Evolutionary conservation across 148 eudicot genomes (phyloP), one percentile per base, ranked within the genome.

Genomic region (Diospyros kaki): DNA sequence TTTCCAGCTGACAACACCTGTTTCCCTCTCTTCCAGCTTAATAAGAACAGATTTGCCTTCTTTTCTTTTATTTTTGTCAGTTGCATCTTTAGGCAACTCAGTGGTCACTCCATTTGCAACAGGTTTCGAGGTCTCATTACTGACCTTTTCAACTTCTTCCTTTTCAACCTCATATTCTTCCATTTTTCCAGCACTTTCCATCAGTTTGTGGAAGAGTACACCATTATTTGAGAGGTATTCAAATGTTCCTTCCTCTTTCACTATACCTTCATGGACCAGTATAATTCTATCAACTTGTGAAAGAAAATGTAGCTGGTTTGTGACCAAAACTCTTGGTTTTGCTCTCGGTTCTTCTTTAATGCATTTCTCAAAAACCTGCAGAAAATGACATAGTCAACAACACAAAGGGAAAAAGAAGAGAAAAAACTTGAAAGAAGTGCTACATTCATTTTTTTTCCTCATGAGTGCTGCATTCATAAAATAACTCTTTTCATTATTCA

Each of bases 111-210:
- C 95, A 83, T 88, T 90, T 61, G 84, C 84, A 58, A 83, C 73
- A 72, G 90, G 73, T 78, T 80, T 83, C 73, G 88, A 74, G 53
- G 73, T 72, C 58, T 73, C 84, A 54, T 71, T 40, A 15, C 84
- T 90, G 56, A 41, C 68, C 56, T 64, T 73, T 66, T 76, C 87
- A 68, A 67, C 84, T 41, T 84, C 84, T 72, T 79, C 83, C 63
- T 77, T 81, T 75, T 89, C 98, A 75, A 91, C 98, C 14, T 77
- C 83, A 73, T 89, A 90, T 74, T 94, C 98, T 87, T 94, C 98
- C 95, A 94, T 83, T 81, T 94, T 94, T 3, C 98, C 98, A 7
- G 97, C 98, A 84, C 90, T 94, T 89, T 94, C 97, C 98, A 94
- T 94, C 79, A 94, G 81, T 65, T 84, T 94, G 60, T 89, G 95